Base-by-base conservation (phyloP, 2,329 filamentous ascomycete species). In the Cordyceps fumosorosea region DNA sequence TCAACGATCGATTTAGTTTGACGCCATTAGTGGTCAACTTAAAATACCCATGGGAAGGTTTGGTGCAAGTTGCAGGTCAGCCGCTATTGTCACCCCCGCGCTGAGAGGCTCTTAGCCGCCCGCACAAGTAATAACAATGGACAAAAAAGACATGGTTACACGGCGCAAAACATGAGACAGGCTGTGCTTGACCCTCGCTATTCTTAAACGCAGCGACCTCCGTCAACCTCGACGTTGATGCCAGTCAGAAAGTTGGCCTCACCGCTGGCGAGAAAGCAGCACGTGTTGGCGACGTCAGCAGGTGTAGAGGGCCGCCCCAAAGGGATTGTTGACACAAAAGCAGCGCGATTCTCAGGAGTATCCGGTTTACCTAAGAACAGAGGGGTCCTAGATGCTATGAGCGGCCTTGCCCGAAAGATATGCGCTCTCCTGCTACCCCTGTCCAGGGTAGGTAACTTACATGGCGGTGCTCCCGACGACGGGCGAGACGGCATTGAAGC, bases 181-280 rank as follows among this genome's bases (percentile, higher is more conserved):
- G 5, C 5, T 5, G 10, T 37, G 2, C 2, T n/a, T 44, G 12
- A 44, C 3, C 5, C 8, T 44, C n/a, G 6, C n/a, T 47, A 10
- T 20, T 47, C n/a, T 64, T 56, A 71, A 6, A 71, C 67, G 44
- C 69, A 72, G 16, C 68, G 66, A n/a, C 69, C 71, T 5, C 71
- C 69, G 45, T 72, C 70, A 7, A 72, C 70, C 59, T 89, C 83
- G 64, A 91, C 76, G 65, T 89, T 87, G n/a, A 87, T 80, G 0
- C 89, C 89, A 0, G 88, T 90, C 65, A 92, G 83, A 67, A 91
- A 91, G 3, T 77, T 80, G 0, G 85, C 86, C 69, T 91, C 89
- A 32, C 90, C 86, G 63, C 86, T 89, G 2, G 86, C 87, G 52
- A 92, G 72, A 70, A 88, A 92, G 20, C 87, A 79, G 64, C 84